A percentile compares a stretch with the other conserved stretches of the same genome.
phyloP scores from a whole-genome alignment of 2,329 filamentous ascomycete species.

The Colletotrichum tanaceti region DNA sequence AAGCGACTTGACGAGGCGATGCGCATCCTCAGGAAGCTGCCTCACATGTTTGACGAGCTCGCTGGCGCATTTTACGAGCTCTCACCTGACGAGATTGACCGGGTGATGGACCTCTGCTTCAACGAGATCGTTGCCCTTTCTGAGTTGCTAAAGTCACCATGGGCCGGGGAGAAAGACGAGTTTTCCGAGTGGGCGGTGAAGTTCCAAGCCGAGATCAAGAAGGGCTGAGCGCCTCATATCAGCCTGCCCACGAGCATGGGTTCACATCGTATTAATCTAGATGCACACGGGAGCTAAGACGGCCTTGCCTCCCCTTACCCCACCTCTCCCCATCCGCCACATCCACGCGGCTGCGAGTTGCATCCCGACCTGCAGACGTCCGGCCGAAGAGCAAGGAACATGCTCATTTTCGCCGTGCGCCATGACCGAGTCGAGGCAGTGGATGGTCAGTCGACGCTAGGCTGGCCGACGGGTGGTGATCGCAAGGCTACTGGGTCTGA shows the following conservation, averaged over 20 bases:
- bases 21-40: conserved; percentile 67
- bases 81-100: conserved; percentile 68
- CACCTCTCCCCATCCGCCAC: conserved; percentile 1
- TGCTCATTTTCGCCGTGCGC: neutral
- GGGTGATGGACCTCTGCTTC: conserved; percentile 69
- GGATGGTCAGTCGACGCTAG: conserved; percentile 34
- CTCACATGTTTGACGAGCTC: conserved; percentile 76
- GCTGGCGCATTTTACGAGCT: conserved; percentile 79
- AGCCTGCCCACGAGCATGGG: neutral
- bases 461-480: conserved; percentile 13
- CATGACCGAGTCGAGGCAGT: conserved; percentile 11
- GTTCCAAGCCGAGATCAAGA: conserved; percentile 65
- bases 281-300: conserved; percentile 25
- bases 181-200: conserved; percentile 81
- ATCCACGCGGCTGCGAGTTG: conserved; percentile 10
- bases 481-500: conserved; percentile 21
- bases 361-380: neutral
- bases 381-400: neutral
- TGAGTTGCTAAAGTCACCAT: conserved; percentile 67
- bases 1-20: conserved; percentile 67
- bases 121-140: conserved; percentile 67
- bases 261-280: conserved; percentile 15
- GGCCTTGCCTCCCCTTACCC: neutral
- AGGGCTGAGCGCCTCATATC: conserved; percentile 44
- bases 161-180: conserved; percentile 76